phyloP scores from a whole-genome alignment of 352 stramenopile genomes.

The Phytophthora hibernalis region DNA sequence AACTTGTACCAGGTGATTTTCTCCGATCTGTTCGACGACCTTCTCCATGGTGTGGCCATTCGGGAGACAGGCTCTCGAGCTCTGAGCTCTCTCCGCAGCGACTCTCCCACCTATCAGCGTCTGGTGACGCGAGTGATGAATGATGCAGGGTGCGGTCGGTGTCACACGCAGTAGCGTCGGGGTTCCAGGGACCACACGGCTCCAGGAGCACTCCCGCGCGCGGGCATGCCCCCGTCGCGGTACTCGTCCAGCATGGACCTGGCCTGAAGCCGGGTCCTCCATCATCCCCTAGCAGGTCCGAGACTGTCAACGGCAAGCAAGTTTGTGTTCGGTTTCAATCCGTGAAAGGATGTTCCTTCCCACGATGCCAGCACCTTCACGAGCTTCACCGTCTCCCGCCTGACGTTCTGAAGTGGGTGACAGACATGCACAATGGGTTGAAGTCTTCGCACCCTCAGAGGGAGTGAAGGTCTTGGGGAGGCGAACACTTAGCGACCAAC shows the following conservation, averaged over 20 bases:
- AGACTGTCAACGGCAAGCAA: background rate
- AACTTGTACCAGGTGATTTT: conserved; percentile 3
- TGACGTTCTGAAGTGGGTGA: background rate
- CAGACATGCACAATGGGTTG: background rate
- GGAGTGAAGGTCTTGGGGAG: no score
- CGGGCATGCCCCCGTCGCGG: background rate
- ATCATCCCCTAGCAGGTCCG: background rate
- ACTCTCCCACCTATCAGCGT: background rate
- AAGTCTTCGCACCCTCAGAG: background rate
- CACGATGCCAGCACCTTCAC: background rate
- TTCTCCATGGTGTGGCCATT: background rate
- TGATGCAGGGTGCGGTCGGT: background rate
- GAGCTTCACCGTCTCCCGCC: background rate
- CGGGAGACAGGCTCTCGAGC: background rate
- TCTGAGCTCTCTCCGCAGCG: background rate
- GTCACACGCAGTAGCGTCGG: background rate
- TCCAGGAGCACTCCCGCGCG: background rate
- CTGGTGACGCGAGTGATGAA: background rate
- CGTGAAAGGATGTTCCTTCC: background rate
- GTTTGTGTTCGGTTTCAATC: background rate
- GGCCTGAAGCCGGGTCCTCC: background rate
- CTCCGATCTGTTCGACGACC: background rate
- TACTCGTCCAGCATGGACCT: background rate
- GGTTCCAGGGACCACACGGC: background rate
- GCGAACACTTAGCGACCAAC: background rate